Percentiles rank a stretch among this genome's conserved stretches.
Evolutionary conservation across 805 yeast genomes (phyloP).

Genomic region (Metschnikowia lachancei): DNA sequence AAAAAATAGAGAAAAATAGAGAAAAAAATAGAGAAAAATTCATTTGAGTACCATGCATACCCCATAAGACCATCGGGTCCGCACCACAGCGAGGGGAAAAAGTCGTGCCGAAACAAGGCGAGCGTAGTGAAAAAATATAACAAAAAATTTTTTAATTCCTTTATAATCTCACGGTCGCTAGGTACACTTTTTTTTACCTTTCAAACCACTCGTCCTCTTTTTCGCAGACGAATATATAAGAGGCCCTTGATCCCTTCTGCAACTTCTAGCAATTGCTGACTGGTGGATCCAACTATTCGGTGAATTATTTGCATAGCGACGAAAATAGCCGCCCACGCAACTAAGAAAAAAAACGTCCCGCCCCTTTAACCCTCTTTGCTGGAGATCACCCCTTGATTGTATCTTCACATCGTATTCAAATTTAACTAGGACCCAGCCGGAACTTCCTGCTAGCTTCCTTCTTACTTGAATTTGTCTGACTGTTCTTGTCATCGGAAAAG

Average conservation of each 20-base stretch:
- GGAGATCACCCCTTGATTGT: background rate
- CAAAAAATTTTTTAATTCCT: constrained; percentile 10
- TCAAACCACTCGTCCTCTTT: constrained; percentile 6
- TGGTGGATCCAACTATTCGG: constrained; percentile 16
- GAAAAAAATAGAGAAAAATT: too few species aligned
- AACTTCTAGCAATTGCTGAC: constrained; percentile 11
- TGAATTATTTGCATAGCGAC: constrained; percentile 15
- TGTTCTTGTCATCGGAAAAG: background rate
- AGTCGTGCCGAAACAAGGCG: constrained; percentile 11
- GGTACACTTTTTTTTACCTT: constrained; percentile 7
- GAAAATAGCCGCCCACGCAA: constrained; percentile 6
- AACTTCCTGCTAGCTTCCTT: background rate
- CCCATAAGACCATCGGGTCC: too few species aligned
- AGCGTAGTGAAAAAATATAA: background rate
- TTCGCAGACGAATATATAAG: background rate
- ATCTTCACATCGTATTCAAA: too few species aligned
- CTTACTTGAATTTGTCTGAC: background rate
- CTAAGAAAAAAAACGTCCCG: background rate
- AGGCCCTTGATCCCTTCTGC: constrained; percentile 2
- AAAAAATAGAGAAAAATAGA: too few species aligned
- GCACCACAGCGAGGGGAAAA: constrained; percentile 1
- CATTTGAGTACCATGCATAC: too few species aligned
- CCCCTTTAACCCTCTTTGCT: background rate
- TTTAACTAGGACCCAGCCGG: background rate
- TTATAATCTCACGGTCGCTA: constrained; percentile 7